Evolutionary conservation across 805 yeast species (phyloP), one percentile per base, ranked within the genome.

Genomic region (Myxozyma kluyveri): DNA sequence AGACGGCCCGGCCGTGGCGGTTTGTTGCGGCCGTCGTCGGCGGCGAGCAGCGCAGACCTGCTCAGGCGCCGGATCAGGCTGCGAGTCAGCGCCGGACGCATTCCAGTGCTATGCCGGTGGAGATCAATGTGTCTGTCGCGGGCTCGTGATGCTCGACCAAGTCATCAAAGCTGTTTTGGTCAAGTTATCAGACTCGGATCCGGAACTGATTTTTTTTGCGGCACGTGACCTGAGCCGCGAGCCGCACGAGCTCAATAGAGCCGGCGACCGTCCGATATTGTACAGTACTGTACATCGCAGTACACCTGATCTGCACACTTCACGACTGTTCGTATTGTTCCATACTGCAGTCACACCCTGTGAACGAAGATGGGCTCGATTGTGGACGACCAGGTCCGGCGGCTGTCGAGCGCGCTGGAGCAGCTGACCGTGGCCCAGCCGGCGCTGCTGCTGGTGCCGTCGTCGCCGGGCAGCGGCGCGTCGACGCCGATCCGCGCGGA

Each of bases 351-450:
- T n/a, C n/a, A n/a, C n/a, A n/a, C n/a, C n/a, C n/a, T n/a, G n/a
- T n/a, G n/a, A n/a, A n/a, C n/a, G n/a, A n/a, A n/a, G 18, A 52
- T 52, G 57, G 39, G 43, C 38, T 40, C 57, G 10, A 38, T 52
- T 23, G 57, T 52, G 26, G 54, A 49, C 48, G 53, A 36, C 40
- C 48, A 42, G 22, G 44, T 54, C 14, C 53, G 35, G 21, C 39
- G 47, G 21, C 50, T 54, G 17, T 51, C 52, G 17, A 33, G 49
- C 10, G 45, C 45, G 26, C 49, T 54, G 9, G 59, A 54, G 19
- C 23, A 37, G 22, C 45, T 54, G 4, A 55, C 51, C 22, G 33
- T 42, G n/a, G 52, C 56, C 22, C 50, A 50, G 19, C 59, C 59
- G 31, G 38, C 35, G n/a, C 49, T 54, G 22, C 42, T 51, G 18